Base-by-base conservation (phyloP, 257 asterid species). In the Cynanchum wilfordii region DNA sequence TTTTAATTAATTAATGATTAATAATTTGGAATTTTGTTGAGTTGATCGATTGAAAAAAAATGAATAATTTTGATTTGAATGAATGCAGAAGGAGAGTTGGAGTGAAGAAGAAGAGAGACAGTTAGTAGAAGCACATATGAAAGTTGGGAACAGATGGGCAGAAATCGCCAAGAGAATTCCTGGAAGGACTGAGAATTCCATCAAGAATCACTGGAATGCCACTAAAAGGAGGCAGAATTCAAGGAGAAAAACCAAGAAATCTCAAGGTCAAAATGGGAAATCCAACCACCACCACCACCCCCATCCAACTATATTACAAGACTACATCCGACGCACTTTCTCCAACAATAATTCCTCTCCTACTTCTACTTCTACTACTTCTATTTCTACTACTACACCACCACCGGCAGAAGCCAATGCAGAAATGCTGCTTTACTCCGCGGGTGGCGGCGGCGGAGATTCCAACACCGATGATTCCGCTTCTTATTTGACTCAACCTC, bases 201-300 rank as follows among this genome's bases (percentile, higher is more conserved):
- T 93, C 11, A 93, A 93, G 75, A 93, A 93, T 57, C 98, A 90
- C 25, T 93, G 98, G 97, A 87, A 93, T 81, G 88, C 95, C 38
- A 86, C 91, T 6, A 84, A 81, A 44, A 84, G 96, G 59, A 90
- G 83, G 72, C 91, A 82, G 69, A 73, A 73, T 69, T 78, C 97
- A 1, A 84, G 76, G 74, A 85, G 81, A 60, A 85, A 79, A 66
- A 71, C 73, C 72, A 81, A 76, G 70, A 88, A 72, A 68, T 66
- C 80, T 2, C 72, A 72, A 29, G 70, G 47, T 54, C 76, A 55
- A 1, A 69, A 58, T 15, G 84, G 75, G 25, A 59, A 72, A 11
- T 2, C 11, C 2, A 33, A 3, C 4, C 25, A 75, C 60, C 82
- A 3, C 4, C 25, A 75, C 60, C 82, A 75, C 65, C 36, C 36